A percentile compares a stretch with the other conserved stretches of the same genome.
phyloP scores from a whole-genome alignment of 2,329 filamentous ascomycete species.

The Tolypocladium ovalisporum region DNA sequence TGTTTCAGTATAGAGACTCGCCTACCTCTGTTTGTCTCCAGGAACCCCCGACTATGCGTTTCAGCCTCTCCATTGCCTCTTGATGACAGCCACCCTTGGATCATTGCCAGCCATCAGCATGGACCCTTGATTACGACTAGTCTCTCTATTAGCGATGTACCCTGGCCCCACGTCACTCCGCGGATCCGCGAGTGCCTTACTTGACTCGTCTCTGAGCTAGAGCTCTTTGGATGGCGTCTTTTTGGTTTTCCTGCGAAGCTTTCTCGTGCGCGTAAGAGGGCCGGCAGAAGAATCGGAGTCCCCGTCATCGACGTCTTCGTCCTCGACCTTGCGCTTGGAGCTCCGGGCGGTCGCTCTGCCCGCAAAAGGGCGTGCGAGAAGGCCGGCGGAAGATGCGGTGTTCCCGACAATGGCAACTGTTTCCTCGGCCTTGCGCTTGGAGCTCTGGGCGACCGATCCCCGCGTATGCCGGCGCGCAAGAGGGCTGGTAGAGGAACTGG shows the following conservation, averaged over 20 bases:
- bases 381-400: background rate
- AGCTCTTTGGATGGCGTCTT: background rate
- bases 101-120: background rate
- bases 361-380: too few species aligned
- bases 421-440: background rate
- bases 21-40: background rate
- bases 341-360: too few species aligned
- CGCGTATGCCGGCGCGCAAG: background rate
- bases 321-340: background rate
- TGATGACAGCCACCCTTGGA: background rate
- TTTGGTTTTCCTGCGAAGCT: background rate
- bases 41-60: background rate
- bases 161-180: background rate
- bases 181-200: background rate
- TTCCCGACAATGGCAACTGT: background rate
- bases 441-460: too few species aligned
- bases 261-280: too few species aligned
- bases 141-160: too few species aligned
- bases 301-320: too few species aligned
- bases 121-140: background rate
- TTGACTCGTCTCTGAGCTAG: background rate
- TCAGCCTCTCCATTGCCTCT: background rate
- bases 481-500: background rate
- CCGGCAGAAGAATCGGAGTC: background rate
- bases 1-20: background rate